Percentiles rank a stretch among this genome's conserved stretches.
phyloP scores from a whole-genome alignment of 805 yeast species.

The Pichia californica region DNA sequence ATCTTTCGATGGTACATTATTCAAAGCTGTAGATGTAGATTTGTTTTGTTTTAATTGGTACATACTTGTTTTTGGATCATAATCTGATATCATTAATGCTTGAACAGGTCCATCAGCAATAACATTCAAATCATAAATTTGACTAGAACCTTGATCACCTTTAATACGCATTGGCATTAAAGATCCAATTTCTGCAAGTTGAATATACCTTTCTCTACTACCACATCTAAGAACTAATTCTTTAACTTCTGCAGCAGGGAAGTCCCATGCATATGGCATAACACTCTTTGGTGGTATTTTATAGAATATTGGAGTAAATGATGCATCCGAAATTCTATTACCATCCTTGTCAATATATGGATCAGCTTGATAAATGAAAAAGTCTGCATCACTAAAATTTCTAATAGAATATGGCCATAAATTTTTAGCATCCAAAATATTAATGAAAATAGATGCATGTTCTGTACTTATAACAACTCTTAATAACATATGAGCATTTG shows the following conservation, averaged over 20 bases:
- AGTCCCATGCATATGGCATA: slow-evolving; percentile 98
- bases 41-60: slow-evolving; percentile 46
- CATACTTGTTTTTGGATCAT: slow-evolving; percentile 70
- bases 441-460: slow-evolving; percentile 73
- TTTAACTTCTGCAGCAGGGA: slow-evolving; percentile 81
- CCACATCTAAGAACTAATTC: slow-evolving; percentile 70
- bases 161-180: slow-evolving; percentile 72
- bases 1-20: slow-evolving; percentile 20
- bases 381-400: slow-evolving; percentile 84
- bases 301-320: slow-evolving; percentile 74
- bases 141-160: slow-evolving; percentile 9
- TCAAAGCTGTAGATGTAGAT: slow-evolving; percentile 24
- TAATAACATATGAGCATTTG: slow-evolving; percentile 57
- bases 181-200: slow-evolving; percentile 89
- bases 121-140: slow-evolving; percentile 79
- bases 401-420: slow-evolving; percentile 92
- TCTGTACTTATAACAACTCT: slow-evolving; percentile 74
- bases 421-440: slow-evolving; percentile 62
- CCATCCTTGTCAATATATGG: slow-evolving; percentile 65
- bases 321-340: slow-evolving; percentile 45
- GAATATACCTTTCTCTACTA: slow-evolving; percentile 70
- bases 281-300: slow-evolving; percentile 82
- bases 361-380: slow-evolving; percentile 79
- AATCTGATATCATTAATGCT: slow-evolving; percentile 75
- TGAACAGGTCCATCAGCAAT: slow-evolving; percentile 96